Base-by-base conservation (phyloP, 1,139 yeast species). In the Hanseniaspora sp. region DNA sequence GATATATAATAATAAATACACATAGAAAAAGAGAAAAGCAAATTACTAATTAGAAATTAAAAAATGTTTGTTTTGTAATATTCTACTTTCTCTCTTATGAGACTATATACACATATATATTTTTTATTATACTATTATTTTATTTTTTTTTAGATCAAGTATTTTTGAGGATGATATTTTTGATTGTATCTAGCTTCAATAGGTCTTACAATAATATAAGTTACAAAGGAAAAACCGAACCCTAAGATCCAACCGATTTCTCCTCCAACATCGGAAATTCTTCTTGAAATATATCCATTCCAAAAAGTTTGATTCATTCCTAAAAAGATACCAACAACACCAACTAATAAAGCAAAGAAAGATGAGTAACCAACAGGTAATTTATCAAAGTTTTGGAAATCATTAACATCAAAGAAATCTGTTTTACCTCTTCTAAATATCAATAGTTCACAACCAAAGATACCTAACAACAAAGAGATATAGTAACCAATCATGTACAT, bases 221-320 rank as follows among this genome's bases (percentile, higher is more conserved):
- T 82, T 58, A 86, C 66, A 61, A 83, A 80, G n/a, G 94, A 73
- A 67, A 88, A 88, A 2, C 72, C 78, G 57, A 77, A 76, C 35
- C 83, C 87, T 59, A 88, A 72, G 70, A 85, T 95, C 64, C 86
- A 86, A 38, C 95, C 96, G 63, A 88, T 76, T 67, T 88, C 96
- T 59, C 90, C 96, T 62, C 95, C 94, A 60, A 56, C 72, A 2
- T 65, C 73, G 55, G 94, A 94, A 63, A 86, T 80, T 58, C 68
- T 59, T 48, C 63, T 66, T 42, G 81, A 90, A 61, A 86, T 63
- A 47, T 79, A 83, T 59, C 96, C 95, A 11, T 67, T 67, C 72
- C 82, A 90, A 87, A 95, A 88, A 11, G 76, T 76, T 72, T 87
- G 95, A 65, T 75, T 73, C 94, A 88, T 86, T 59, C 96, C 96